Evolutionary conservation across 2,329 filamentous ascomycete genomes (phyloP).

Genomic region (Cyphellophora europaea): DNA sequence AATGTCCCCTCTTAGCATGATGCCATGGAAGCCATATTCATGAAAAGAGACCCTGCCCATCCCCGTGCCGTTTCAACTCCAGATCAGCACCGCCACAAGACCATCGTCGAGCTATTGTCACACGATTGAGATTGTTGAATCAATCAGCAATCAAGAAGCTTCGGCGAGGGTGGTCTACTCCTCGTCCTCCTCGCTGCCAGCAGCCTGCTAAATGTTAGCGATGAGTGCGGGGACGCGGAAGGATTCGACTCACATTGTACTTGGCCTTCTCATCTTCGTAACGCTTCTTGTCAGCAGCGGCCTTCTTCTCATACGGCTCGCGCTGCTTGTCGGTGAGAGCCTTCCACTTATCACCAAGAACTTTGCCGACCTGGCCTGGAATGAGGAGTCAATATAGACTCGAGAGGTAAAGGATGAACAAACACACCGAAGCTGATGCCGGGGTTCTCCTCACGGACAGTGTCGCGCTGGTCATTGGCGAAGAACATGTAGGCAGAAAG

Average conservation of each 20-base stretch:
- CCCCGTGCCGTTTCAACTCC: too few species aligned
- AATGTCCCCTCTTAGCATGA: too few species aligned
- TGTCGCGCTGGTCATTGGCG: conserved; percentile 97
- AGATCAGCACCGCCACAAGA: too few species aligned
- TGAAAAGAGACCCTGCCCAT: too few species aligned
- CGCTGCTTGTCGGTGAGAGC: conserved; percentile 87
- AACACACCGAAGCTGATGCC: conserved; percentile 84
- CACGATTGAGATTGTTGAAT: too few species aligned
- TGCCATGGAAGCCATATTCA: too few species aligned
- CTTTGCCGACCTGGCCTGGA: conserved; percentile 87
- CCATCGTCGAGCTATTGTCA: too few species aligned
- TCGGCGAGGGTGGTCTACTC: too few species aligned
- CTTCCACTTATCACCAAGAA: conserved; percentile 99
- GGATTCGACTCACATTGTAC: conserved; percentile 59
- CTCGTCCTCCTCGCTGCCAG: conserved; percentile 39
- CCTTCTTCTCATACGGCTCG: conserved; percentile 91
- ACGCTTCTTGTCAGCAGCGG: conserved; percentile 93
- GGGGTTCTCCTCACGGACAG: conserved; percentile 95
- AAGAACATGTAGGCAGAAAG: conserved; percentile 99
- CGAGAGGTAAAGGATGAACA: too few species aligned
- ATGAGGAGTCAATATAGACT: background rate
- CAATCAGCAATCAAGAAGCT: too few species aligned
- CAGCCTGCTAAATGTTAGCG: conserved; percentile 36
- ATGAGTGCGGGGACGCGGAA: conserved; percentile 5
- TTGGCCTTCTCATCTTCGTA: conserved; percentile 97